These are phyloP conservation scores for Hypomontagnella monticulosa DNA, from an alignment of 495 filamentous ascomycete genomes.

Conservation along the genomic window DNA sequence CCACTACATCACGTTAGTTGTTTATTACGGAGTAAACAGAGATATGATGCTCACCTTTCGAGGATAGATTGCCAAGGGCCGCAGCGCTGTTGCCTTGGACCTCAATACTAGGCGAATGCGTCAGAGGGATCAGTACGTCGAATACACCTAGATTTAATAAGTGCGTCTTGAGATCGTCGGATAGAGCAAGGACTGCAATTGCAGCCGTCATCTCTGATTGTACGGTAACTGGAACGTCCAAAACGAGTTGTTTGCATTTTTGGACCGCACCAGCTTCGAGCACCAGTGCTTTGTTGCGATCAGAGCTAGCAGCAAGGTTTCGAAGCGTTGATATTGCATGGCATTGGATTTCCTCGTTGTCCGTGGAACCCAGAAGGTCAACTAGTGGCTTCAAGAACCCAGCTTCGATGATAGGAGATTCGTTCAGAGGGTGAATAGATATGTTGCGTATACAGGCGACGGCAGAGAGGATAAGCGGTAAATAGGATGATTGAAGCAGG, in stretches of 20 bases:
- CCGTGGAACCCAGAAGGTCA: conserved; percentile 90
- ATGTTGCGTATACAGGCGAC: conserved; percentile 99
- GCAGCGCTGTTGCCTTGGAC: conserved; percentile 98
- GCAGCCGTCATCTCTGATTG: conserved; percentile 99
- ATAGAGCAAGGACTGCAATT: conserved; percentile 95
- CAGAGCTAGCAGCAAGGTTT: conserved; percentile 95
- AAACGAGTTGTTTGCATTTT: conserved; percentile 96
- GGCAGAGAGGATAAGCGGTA: conserved; percentile 94
- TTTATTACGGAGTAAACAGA: conserved; percentile 8
- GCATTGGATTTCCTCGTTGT: conserved; percentile 98
- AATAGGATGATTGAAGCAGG: conserved; percentile 91
- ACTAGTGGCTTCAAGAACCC: conserved; percentile 94
- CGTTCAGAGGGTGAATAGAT: conserved; percentile 97
- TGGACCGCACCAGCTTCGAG: conserved; percentile 96
- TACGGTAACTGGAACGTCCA: conserved; percentile 91
- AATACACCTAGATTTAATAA: conserved; percentile 94
- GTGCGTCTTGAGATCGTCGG: conserved; percentile 93
- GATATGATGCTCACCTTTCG: conserved; percentile 77
- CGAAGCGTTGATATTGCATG: conserved; percentile 97
- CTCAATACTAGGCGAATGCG: conserved; percentile 93
- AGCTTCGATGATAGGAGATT: conserved; percentile 99
- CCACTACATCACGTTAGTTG: conserved; percentile 67
- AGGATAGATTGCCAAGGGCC: conserved; percentile 92
- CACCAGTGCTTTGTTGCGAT: conserved; percentile 95
- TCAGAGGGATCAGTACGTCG: conserved; percentile 94